These are phyloP conservation scores for Setaria italica DNA, from an alignment of 202 grass and related monocot genomes.

Conservation along the genomic window DNA sequence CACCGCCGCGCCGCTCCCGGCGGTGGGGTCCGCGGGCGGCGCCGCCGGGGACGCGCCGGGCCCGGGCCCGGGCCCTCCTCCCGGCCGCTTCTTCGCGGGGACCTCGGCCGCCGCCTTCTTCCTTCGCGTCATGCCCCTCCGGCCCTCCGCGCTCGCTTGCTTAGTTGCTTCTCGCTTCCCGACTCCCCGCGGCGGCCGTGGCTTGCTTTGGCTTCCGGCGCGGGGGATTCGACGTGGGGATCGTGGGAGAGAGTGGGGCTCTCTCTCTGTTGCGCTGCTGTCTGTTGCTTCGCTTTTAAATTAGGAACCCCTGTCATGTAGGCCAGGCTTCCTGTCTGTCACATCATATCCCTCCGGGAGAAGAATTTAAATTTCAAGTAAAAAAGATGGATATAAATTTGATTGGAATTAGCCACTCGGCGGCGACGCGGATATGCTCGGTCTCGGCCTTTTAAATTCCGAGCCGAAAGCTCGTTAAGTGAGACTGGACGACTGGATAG, in stretches of 20 bases:
- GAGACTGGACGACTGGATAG: constrained; percentile 5
- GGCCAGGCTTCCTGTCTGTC: neutral
- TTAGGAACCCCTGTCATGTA: constrained; percentile 4
- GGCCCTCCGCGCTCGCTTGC: neutral
- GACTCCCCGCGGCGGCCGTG: neutral
- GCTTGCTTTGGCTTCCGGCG: neutral
- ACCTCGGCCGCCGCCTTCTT: neutral
- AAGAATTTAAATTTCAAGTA: neutral
- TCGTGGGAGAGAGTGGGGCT: neutral
- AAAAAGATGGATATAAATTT: neutral
- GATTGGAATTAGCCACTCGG: neutral
- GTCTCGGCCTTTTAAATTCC: neutral
- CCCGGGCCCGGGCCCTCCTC: neutral
- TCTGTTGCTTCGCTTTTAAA: constrained; percentile 28
- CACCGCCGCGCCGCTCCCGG: constrained; percentile 30
- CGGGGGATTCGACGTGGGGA: constrained; percentile 5
- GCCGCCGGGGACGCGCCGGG: constrained; percentile 33
- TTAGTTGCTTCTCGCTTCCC: neutral
- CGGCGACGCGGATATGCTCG: neutral
- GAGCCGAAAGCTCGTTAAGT: constrained; percentile 30
- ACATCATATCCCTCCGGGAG: neutral
- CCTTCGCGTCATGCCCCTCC: neutral
- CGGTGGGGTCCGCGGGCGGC: constrained; percentile 33
- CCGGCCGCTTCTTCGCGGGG: constrained; percentile 41
- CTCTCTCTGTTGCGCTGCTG: neutral